Percentiles rank a stretch among this genome's conserved stretches.
These are phyloP conservation scores for Rosa persica DNA, from an alignment of 306 rosid species.

Conservation along the genomic window DNA sequence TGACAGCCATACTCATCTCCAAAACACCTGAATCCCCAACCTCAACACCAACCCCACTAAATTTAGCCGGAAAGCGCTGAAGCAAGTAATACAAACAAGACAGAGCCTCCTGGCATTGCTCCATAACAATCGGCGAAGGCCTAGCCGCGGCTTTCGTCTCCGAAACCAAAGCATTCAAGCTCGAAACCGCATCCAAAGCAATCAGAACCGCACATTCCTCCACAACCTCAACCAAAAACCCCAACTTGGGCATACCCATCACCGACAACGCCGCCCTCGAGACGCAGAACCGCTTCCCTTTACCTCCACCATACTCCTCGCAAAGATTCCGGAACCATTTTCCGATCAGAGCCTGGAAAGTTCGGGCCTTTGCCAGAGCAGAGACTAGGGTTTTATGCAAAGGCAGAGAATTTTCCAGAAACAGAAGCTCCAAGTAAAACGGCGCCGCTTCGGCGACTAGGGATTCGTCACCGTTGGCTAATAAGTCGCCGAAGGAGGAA, in stretches of 20 bases:
- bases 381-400: conserved; percentile 71
- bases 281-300: conserved; percentile 56
- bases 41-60: conserved; percentile 25
- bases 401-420: conserved; percentile 71
- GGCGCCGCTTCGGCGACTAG: conserved; percentile 35
- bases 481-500: conserved; percentile 48
- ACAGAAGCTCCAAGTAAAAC: conserved; percentile 61
- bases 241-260: conserved; percentile 76
- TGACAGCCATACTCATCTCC: conserved; percentile 48
- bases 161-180: conserved; percentile 51
- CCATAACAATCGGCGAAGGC: conserved; percentile 93
- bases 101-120: conserved; percentile 93
- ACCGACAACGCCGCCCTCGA: conserved; percentile 71
- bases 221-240: conserved; percentile 57
- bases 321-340: conserved; percentile 47
- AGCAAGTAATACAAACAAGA: conserved; percentile 92
- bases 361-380: conserved; percentile 47
- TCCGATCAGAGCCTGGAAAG: conserved; percentile 34
- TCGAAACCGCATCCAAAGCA: conserved; percentile 49
- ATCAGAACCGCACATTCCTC: conserved; percentile 64
- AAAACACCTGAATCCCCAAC: conserved; percentile 36
- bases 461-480: conserved; percentile 33
- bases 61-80: conserved; percentile 70
- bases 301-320: conserved; percentile 37
- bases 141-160: conserved; percentile 56